These are phyloP conservation scores for Penicillium decumbens DNA, from an alignment of 2,329 filamentous ascomycete genomes.

Conservation along the genomic window DNA sequence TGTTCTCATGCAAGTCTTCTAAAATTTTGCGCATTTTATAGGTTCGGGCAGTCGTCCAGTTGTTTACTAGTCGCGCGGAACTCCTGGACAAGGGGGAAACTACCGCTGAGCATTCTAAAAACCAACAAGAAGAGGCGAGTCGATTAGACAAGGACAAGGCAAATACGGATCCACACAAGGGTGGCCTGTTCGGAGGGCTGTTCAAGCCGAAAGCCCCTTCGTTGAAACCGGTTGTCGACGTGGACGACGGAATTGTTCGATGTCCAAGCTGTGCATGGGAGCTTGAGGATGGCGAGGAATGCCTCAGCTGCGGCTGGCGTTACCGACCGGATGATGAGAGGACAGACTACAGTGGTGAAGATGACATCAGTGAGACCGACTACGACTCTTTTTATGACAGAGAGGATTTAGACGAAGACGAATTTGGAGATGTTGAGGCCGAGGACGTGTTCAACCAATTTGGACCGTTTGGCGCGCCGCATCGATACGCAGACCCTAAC, in stretches of 20 bases:
- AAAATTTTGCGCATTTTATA: conserved; percentile 26
- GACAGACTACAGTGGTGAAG: conserved; percentile 45
- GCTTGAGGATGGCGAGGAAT: conserved; percentile 55
- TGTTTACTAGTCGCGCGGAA: conserved; percentile 58
- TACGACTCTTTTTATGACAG: conserved; percentile 23
- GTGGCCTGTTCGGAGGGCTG: conserved; percentile 61
- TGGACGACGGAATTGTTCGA: conserved; percentile 57
- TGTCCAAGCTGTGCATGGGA: conserved; percentile 62
- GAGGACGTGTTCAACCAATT: conserved; percentile 8
- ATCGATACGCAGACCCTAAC: neutral
- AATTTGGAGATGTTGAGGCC: conserved; percentile 29
- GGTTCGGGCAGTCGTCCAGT: conserved; percentile 61
- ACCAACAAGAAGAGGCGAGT: conserved; percentile 57
- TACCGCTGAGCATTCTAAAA: conserved; percentile 55
- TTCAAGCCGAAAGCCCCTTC: conserved; percentile 42
- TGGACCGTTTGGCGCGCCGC: neutral
- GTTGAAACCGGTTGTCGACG: conserved; percentile 49
- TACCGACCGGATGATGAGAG: conserved; percentile 46
- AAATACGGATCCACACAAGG: conserved; percentile 45
- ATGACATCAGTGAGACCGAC: conserved; percentile 37
- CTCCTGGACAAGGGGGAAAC: conserved; percentile 61
- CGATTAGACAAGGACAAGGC: conserved; percentile 58
- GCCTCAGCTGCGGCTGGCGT: conserved; percentile 48
- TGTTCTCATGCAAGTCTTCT: neutral
- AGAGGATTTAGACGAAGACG: conserved; percentile 26